Evolutionary conservation across 495 filamentous ascomycete species (phyloP), one percentile per base, ranked within the genome.

Genomic region (Chlorociboria aeruginascens): DNA sequence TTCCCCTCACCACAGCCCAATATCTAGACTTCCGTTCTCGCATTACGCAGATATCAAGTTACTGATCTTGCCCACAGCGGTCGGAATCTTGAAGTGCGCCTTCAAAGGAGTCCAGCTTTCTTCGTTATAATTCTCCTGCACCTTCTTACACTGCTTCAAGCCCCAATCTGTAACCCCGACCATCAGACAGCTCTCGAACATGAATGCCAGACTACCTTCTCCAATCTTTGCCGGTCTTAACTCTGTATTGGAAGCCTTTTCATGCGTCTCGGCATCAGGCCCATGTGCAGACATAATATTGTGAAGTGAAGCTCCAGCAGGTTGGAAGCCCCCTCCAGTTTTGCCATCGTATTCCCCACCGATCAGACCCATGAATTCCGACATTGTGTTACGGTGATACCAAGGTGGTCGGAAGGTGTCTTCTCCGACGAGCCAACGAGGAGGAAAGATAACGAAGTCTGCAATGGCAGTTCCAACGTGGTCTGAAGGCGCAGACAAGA

Each of bases 141-240:
- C 83, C 70, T 90, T 93, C 57, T 74, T 69, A 55, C 88, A 94
- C 39, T 72, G 80, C 64, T 85, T 82, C 44, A 94, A 63, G 0
- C 86, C 89, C 89, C 89, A 95, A 53, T 90, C 85, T 12, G 88
- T 93, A 11, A 94, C 86, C 3, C 89, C 89, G 8, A 95, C 76
- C 89, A 94, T 93, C 35, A 86, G 62, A 50, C 73, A 76, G 59
- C 82, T 86, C 66, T 70, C 73, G 54, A 70, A 75, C 77, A 89
- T 89, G 52, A 81, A 78, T 29, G 77, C 77, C 54, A 77, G 78
- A 51, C 74, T 77, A 16, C 72, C 74, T 44, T 64, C 70, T 1
- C 77, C 77, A 6, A 78, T 70, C 58, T 77, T 70, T 7, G 45
- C 49, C 1, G 77, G 76, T 48, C 63, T 64, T 13, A 65, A 56